Percentiles rank a stretch among this genome's conserved stretches.
Evolutionary conservation across 331 rosid genomes (phyloP).

Genomic region (Phaseolus coccineus): DNA sequence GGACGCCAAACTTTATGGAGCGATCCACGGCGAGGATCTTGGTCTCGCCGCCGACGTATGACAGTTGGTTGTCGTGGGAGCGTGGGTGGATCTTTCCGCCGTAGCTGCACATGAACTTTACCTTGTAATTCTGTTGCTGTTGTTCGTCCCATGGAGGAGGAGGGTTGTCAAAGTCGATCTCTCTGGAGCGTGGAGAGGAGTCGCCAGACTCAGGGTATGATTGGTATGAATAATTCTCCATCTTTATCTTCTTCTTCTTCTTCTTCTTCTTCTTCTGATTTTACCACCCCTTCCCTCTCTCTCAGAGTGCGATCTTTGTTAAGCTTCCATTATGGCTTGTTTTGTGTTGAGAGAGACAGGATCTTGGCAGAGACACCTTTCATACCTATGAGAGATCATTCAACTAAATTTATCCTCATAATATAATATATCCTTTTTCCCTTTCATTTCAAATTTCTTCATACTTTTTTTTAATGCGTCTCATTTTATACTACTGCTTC

Average conservation of each 20-base stretch:
- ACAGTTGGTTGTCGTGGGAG: conserved; percentile 81
- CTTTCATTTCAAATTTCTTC: neutral
- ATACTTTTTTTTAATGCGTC: too few species aligned
- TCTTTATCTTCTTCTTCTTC: neutral
- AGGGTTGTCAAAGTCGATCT: conserved; percentile 82
- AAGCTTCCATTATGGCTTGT: neutral
- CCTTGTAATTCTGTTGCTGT: conserved; percentile 63
- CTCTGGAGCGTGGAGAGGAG: conserved; percentile 89
- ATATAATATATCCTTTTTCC: neutral
- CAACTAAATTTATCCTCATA: too few species aligned
- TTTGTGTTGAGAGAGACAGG: neutral
- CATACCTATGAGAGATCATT: neutral
- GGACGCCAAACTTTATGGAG: conserved; percentile 57
- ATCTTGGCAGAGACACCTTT: neutral
- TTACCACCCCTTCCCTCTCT: neutral
- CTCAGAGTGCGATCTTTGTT: neutral
- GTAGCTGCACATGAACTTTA: conserved; percentile 91
- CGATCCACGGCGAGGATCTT: conserved; percentile 93
- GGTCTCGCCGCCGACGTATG: conserved; percentile 91
- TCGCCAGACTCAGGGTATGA: conserved; percentile 87
- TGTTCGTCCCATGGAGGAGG: conserved; percentile 81
- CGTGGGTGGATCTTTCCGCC: conserved; percentile 98
- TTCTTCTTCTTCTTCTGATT: neutral
- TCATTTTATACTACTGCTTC: too few species aligned
- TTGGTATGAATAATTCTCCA: conserved; percentile 77